A percentile compares a stretch with the other conserved stretches of the same genome.
These are phyloP conservation scores for Endothia cerciana DNA, from an alignment of 2,329 filamentous ascomycete species.

Conservation along the genomic window DNA sequence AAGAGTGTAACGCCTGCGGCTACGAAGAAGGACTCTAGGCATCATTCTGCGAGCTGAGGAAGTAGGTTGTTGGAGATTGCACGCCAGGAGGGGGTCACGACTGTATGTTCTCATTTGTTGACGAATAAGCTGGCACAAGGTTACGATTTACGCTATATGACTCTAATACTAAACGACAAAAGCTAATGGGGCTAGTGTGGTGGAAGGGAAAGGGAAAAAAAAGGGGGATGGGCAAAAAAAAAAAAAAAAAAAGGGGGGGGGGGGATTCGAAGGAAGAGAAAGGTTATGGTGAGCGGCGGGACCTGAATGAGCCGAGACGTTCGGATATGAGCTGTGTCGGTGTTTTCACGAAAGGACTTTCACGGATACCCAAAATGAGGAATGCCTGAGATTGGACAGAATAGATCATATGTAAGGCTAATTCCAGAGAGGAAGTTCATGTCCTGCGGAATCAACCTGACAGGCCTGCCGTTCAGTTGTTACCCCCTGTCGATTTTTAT, in stretches of 20 bases:
- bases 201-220: background rate
- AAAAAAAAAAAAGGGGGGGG: background rate
- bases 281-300: background rate
- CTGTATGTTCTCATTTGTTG: constrained; percentile 7
- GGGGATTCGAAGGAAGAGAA: background rate
- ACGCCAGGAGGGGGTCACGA: background rate
- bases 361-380: background rate
- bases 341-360: background rate
- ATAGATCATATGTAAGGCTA: background rate
- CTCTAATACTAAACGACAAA: background rate
- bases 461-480: background rate
- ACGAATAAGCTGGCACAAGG: background rate
- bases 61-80: background rate
- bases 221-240: too few relatives aligned
- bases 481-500: background rate
- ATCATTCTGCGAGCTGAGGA: constrained; percentile 13
- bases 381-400: background rate
- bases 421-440: background rate
- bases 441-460: background rate
- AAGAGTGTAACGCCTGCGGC: constrained; percentile 20
- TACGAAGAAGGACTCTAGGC: constrained; percentile 20
- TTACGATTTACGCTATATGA: constrained; percentile 6
- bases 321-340: background rate
- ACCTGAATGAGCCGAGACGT: background rate
- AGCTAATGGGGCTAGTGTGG: too few relatives aligned